Evolutionary conservation across 2,329 filamentous ascomycete species (phyloP), one percentile per base, ranked within the genome.

Genomic region (Pezicula neosporulosa): DNA sequence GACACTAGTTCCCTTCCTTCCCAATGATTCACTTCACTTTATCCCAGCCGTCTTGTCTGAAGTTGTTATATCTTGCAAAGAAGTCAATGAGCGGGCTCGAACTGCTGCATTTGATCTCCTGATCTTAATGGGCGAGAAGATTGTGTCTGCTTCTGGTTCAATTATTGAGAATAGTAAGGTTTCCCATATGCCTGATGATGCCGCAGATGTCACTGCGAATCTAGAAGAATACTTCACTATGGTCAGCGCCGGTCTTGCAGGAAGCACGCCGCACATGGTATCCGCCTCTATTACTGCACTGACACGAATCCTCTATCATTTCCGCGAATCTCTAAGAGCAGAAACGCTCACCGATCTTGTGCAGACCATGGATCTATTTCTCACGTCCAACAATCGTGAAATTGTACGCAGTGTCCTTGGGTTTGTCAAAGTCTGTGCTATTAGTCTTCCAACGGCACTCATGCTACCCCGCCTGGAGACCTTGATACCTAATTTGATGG

Each of bases 211-310:
- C 4, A 77, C 82, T 3, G 93, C 94, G 18, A 92, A 81, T 39
- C 81, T 99, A 36, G 93, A 97, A 64, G 94, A 97, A 70, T 97
- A 91, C 72, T 90, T 97, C 74, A 97, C 93, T 50, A 99, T 99
- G 94, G 89, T 97, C 28, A 96, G 90, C 59, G 94, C 94, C 45
- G 94, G 94, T 72, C 81, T 99, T 48, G 94, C 93, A 2, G 93
- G 92, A 51, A 88, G 86, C 62, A 93, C 91, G 10, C 92, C 94
- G 30, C 93, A 97, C 73, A 97, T 97, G 91, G 92, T 97, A 56
- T 96, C 90, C 6, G 94, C 94, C 0, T 91, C 90, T n/a, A 92
- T 99, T 66, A 97, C 91, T 0, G 93, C 94, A 13, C 81, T 99
- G 36, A 94, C 91, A 13, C 84, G 94, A n/a, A 85, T 97, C 24